These are phyloP conservation scores for Penicillium ochrochloron DNA, from an alignment of 495 filamentous ascomycete species.

Conservation along the genomic window DNA sequence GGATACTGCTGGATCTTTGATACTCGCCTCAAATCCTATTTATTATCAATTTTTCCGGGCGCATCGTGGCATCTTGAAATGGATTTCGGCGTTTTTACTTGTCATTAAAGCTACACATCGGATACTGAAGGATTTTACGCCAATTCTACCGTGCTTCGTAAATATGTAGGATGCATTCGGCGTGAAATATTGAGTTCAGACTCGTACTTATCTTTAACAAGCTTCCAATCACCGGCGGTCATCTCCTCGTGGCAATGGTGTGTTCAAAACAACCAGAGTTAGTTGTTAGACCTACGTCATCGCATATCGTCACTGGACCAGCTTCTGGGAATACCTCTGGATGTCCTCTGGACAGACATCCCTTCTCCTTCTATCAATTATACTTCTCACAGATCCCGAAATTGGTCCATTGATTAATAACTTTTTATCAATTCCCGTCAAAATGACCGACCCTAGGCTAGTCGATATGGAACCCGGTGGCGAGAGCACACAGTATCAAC, in stretches of 20 bases:
- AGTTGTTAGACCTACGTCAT: constrained; percentile 29
- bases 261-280: neutral
- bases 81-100: constrained; percentile 16
- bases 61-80: constrained; percentile 25
- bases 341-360: neutral
- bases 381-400: neutral
- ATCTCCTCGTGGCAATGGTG: neutral
- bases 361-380: neutral
- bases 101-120: constrained; percentile 7
- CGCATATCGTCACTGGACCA: constrained; percentile 27
- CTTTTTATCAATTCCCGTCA: neutral
- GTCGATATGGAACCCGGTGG: constrained; percentile 67
- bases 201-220: neutral
- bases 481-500: constrained; percentile 61
- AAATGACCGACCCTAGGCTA: constrained; percentile 47
- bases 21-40: neutral
- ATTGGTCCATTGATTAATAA: neutral
- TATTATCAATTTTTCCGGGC: constrained; percentile 14
- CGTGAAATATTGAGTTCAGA: neutral
- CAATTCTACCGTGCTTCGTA: neutral
- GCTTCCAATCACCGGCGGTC: neutral
- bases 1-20: neutral
- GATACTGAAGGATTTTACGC: neutral
- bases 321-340: neutral
- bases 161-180: neutral